phyloP scores from a whole-genome alignment of 768 basidiomycete genomes.

The Amanita molliuscula region DNA sequence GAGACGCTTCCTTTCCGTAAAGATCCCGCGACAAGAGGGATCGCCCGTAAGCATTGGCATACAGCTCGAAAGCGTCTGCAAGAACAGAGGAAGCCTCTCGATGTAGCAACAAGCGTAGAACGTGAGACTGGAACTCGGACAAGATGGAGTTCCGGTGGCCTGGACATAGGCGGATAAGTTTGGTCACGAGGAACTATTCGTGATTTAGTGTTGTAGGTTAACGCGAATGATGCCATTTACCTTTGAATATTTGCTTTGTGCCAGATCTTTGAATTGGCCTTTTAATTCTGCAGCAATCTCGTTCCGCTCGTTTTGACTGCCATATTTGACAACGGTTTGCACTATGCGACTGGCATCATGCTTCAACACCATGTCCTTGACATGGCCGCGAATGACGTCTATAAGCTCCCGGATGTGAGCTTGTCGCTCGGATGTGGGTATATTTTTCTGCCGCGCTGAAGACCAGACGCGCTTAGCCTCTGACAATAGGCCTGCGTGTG shows the following conservation, averaged over 20 bases:
- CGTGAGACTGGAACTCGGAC: conserved; percentile 64
- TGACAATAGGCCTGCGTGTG: conserved; percentile 56
- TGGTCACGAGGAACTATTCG: conserved; percentile 65
- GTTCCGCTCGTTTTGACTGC: conserved; percentile 62
- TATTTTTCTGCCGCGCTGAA: conserved; percentile 60
- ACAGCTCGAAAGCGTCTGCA: conserved; percentile 83
- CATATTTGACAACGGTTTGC: conserved; percentile 75
- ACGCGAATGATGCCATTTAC: conserved; percentile 21
- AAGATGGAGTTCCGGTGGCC: conserved; percentile 68
- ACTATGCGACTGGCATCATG: conserved; percentile 87
- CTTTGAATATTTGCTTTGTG: conserved; percentile 87
- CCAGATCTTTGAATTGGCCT: conserved; percentile 67
- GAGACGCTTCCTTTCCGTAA: conserved; percentile 77
- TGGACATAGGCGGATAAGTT: conserved; percentile 70
- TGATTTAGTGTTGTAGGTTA: not conserved
- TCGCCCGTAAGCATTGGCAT: conserved; percentile 78
- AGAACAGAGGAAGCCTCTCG: conserved; percentile 76
- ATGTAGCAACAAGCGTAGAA: conserved; percentile 73
- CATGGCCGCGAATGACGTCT: conserved; percentile 65
- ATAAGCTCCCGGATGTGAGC: conserved; percentile 68
- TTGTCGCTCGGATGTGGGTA: conserved; percentile 60
- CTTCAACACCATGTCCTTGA: conserved; percentile 81
- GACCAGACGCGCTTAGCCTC: conserved; percentile 76
- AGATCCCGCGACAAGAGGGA: conserved; percentile 76
- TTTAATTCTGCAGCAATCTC: conserved; percentile 79